Conservation (phyloP, 75 land plant species). For the Gnetum montanum region DNA sequence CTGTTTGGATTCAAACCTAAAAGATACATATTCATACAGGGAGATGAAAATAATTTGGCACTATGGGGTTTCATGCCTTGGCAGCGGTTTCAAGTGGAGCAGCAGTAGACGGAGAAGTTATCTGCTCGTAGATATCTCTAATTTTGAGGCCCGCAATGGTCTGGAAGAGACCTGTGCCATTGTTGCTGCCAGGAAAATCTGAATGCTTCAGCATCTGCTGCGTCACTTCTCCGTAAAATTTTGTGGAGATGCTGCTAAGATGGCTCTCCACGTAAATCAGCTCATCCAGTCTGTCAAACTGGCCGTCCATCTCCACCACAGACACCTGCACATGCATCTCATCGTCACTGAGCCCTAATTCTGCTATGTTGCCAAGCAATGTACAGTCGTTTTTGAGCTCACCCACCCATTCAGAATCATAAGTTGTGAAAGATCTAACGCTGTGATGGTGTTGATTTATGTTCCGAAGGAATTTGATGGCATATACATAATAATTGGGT, state of each 20-base stretch:
- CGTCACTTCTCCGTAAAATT: conserved; percentile 93
- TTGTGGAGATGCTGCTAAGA: conserved; percentile 87
- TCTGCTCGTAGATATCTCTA: conserved; percentile 76
- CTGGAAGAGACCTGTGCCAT: conserved; percentile 95
- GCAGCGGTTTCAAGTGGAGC: conserved; percentile 21
- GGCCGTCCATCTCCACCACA: conserved; percentile 95
- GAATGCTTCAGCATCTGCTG: conserved; percentile 96
- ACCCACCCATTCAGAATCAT: no score
- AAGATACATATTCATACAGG: no score
- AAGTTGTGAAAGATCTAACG: no score
- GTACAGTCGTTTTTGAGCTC: no score
- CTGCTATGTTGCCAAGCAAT: no score
- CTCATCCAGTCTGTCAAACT: conserved; percentile 92
- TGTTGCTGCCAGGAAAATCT: conserved; percentile 97
- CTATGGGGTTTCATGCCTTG: conserved; percentile 9
- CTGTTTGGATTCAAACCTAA: no score
- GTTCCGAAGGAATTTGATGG: no score
- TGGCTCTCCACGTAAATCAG: conserved; percentile 97
- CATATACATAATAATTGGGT: no score
- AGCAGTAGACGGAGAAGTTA: conserved; percentile 19
- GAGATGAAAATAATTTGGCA: no score
- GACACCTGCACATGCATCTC: conserved; percentile 47
- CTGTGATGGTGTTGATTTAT: no score
- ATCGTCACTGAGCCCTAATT: no score
- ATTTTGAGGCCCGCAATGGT: conserved; percentile 90